These are phyloP conservation scores for Pleurotus tuber-regium DNA, from an alignment of 768 basidiomycete genomes.

Conservation along the genomic window DNA sequence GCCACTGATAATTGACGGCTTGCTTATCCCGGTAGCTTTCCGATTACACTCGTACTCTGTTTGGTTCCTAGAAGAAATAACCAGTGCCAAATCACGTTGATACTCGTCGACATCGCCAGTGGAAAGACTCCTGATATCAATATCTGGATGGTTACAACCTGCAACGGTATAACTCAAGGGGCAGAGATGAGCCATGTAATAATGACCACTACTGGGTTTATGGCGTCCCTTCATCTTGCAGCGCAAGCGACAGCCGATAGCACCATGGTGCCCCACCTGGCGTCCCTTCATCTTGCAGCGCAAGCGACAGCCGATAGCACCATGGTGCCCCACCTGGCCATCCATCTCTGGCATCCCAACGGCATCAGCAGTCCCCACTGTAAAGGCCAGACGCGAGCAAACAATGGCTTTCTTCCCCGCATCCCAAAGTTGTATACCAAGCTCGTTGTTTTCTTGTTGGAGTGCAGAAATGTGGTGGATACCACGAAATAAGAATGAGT, in stretches of 20 bases:
- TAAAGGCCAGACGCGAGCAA: conserved; percentile 20
- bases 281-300: conserved; percentile 29
- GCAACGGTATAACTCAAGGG: conserved; percentile 23
- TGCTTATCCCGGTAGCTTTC: conserved; percentile 28
- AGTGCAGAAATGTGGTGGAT: conserved; percentile 30
- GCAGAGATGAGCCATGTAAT: conserved; percentile 27
- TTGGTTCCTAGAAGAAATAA: conserved; percentile 17
- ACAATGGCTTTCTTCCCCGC: conserved; percentile 15
- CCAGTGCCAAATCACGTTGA: conserved; percentile 3
- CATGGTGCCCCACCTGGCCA: conserved; percentile 26
- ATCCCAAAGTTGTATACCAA: conserved; percentile 20
- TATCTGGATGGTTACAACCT: conserved; percentile 20
- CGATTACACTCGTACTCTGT: conserved; percentile 18
- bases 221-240: conserved; percentile 29
- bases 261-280: conserved; percentile 18
- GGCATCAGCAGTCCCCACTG: conserved; percentile 27
- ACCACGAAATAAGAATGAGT: conserved; percentile 33
- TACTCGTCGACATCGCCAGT: conserved; percentile 25
- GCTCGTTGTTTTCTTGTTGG: conserved; percentile 16
- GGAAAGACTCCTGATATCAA: conserved; percentile 24
- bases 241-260: conserved; percentile 30
- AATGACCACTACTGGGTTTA: conserved; percentile 26
- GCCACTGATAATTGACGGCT: conserved; percentile 29
- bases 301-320: conserved; percentile 29
- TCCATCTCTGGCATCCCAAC: conserved; percentile 23